Evolutionary conservation across 768 basidiomycete species (phyloP).

Genomic region (Russula compacta): DNA sequence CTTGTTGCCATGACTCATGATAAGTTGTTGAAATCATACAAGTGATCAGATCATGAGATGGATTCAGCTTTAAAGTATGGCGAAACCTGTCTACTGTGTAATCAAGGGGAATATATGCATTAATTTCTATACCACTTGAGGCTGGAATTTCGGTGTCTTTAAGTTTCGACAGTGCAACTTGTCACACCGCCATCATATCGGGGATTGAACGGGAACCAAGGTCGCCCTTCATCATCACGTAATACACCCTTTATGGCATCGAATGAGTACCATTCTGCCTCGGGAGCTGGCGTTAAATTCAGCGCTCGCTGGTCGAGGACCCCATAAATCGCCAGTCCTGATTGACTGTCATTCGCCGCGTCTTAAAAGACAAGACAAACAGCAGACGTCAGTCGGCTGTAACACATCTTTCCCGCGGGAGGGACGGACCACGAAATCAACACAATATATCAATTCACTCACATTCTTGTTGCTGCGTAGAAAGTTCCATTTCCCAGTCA

Average conservation of each 20-base stretch:
- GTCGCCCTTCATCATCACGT: conserved; percentile 28
- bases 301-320: conserved; percentile 38
- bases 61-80: too few relatives aligned
- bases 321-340: conserved; percentile 46
- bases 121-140: too few relatives aligned
- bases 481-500: conserved; percentile 57
- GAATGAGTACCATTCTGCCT: conserved; percentile 46
- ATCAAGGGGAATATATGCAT: too few relatives aligned
- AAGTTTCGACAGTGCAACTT: conserved; percentile 56
- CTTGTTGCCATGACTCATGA: too few relatives aligned
- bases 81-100: too few relatives aligned
- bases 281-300: conserved; percentile 29
- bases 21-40: too few relatives aligned
- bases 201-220: conserved; percentile 55
- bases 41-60: too few relatives aligned
- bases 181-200: conserved; percentile 41
- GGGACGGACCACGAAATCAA: background rate
- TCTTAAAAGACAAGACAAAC: conserved; percentile 33
- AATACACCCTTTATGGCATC: conserved; percentile 40
- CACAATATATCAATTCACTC: conserved; percentile 22
- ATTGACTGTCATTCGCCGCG: conserved; percentile 64
- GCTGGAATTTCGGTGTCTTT: too few relatives aligned
- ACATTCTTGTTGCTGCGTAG: conserved; percentile 49
- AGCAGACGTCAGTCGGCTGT: background rate
- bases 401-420: background rate